Base-by-base conservation (phyloP, 2,329 filamentous ascomycete genomes). In the Hymenoscyphus scutula region DNA sequence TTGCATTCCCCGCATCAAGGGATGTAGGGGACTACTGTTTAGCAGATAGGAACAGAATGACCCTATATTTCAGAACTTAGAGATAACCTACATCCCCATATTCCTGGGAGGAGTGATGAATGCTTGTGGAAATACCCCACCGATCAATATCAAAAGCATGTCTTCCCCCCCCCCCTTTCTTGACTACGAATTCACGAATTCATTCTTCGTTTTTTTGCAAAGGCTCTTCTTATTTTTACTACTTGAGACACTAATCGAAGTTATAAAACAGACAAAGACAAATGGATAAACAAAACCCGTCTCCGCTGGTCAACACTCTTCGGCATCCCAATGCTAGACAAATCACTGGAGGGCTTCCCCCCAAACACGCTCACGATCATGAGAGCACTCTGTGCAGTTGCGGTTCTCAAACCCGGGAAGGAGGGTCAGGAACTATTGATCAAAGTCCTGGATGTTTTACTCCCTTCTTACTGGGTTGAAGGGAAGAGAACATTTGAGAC, bases 21-120 rank as follows among this genome's bases (percentile, higher is more conserved):
- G n/a, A 48, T n/a, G 41, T 10, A 11, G 17, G 11, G 37, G 30
- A 32, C 10, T 7, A 32, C 30, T 7, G 30, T 8, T 32, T 32
- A 8, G 10, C 30, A 3, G 34, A 37, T 27, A 23, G 62, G 59
- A 19, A 23, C 66, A 87, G 84, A 79, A 84, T 66, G 84, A 82
- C 19, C 77, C 82, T 0, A 75, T 79, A 6, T 87, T 88, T 74
- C 76, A 80, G 61, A 73, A 78, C 69, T 81, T 80, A 71, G 77
- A 86, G 7, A 75, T 86, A 51, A 81, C 75, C 13, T 86, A 84
- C 69, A 73, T 85, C 8, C 85, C 85, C 7, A 82, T 88, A 59
- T 80, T 87, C 58, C 77, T 87, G 0, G 83, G 83, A 4, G 84
- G 84, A 0, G 72, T 88, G 59, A 85, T 88, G 80, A 81, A 86